Percentiles rank a stretch among this genome's conserved stretches.
These are phyloP conservation scores for Hypoxylon sp. DNA, from an alignment of 2,329 filamentous ascomycete species.

Conservation along the genomic window DNA sequence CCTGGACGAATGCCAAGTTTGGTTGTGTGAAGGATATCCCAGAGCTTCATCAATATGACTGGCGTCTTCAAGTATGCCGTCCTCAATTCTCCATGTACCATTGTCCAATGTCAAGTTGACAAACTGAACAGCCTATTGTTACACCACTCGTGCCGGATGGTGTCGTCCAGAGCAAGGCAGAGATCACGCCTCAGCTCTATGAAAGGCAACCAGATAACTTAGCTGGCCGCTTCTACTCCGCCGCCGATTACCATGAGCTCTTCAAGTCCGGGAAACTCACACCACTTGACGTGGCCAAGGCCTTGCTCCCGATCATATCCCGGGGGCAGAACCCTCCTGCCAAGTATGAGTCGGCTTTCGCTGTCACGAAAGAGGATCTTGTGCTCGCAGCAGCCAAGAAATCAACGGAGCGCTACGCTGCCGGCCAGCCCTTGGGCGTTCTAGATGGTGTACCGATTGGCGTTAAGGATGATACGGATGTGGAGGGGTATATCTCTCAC, in stretches of 20 bases:
- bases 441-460: constrained; percentile 88
- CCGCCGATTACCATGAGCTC: constrained; percentile 81
- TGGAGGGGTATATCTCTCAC: constrained; percentile 78
- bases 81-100: neutral
- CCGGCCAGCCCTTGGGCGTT: constrained; percentile 75
- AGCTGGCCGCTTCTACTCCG: constrained; percentile 74
- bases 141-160: constrained; percentile 63
- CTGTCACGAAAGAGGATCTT: constrained; percentile 74
- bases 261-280: constrained; percentile 80
- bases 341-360: constrained; percentile 80
- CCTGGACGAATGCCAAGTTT: constrained; percentile 80
- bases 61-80: constrained; percentile 64
- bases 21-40: constrained; percentile 63
- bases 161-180: constrained; percentile 54
- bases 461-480: constrained; percentile 84
- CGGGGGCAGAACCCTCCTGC: constrained; percentile 68
- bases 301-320: constrained; percentile 78
- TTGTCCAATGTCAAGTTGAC: constrained; percentile 29
- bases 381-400: constrained; percentile 78
- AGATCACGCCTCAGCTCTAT: constrained; percentile 61
- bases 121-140: constrained; percentile 66
- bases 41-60: constrained; percentile 61
- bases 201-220: constrained; percentile 59
- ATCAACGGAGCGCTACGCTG: constrained; percentile 80
- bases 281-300: constrained; percentile 79